Percentiles rank a stretch among this genome's conserved stretches.
Conservation (phyloP, 768 basidiomycete genomes). For the Hericium alpestre region DNA sequence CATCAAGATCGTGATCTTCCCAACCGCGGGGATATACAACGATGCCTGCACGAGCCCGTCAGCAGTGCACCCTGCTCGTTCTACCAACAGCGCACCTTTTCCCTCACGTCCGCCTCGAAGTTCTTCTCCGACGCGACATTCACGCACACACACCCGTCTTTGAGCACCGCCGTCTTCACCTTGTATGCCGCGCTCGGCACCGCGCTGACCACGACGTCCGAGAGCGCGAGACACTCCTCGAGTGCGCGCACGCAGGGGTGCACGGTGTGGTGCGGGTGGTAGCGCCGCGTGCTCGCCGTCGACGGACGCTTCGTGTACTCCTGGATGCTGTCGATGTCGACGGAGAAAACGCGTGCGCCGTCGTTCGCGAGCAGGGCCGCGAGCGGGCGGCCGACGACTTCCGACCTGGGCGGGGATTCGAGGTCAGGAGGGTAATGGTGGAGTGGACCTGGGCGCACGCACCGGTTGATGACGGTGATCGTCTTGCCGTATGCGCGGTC, state of each 20-base stretch:
- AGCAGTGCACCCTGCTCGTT: background rate
- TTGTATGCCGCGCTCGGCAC: constrained; percentile 83
- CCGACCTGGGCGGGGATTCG: constrained; percentile 50
- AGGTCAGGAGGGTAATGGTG: background rate
- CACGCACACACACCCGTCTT: constrained; percentile 87
- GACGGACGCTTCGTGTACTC: constrained; percentile 84
- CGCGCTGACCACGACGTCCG: constrained; percentile 91
- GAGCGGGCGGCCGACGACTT: constrained; percentile 95
- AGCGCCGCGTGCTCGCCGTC: constrained; percentile 38
- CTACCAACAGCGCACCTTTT: constrained; percentile 51
- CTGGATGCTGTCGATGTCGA: constrained; percentile 84
- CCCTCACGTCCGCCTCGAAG: constrained; percentile 85
- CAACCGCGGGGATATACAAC: constrained; percentile 91
- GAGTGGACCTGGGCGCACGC: constrained; percentile 11
- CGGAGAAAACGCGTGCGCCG: constrained; percentile 89
- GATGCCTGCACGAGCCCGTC: constrained; percentile 51
- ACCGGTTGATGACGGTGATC: constrained; percentile 92
- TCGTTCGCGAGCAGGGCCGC: constrained; percentile 94
- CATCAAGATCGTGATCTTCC: constrained; percentile 96
- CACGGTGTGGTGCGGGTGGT: constrained; percentile 77
- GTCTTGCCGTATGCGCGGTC: constrained; percentile 91
- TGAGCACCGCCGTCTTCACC: constrained; percentile 78
- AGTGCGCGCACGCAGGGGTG: constrained; percentile 59
- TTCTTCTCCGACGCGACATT: constrained; percentile 96
- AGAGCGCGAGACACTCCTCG: constrained; percentile 69